These are phyloP conservation scores for Diaporthe ampelina DNA, from an alignment of 2,329 filamentous ascomycete genomes.

Conservation along the genomic window DNA sequence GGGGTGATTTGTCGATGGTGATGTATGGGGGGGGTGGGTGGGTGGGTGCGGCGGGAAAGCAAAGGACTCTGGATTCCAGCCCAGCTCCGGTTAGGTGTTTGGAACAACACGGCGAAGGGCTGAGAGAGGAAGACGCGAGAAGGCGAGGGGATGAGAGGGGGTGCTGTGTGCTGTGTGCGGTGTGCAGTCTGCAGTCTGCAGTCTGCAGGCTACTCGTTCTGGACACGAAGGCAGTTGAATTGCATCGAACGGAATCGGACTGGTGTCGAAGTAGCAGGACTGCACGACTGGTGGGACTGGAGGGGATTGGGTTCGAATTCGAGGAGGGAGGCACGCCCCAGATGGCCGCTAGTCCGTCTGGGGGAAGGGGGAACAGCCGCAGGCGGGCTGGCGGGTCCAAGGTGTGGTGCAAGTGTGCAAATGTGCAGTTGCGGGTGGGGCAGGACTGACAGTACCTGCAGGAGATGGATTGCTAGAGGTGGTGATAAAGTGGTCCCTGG, in stretches of 20 bases:
- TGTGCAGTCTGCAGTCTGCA: neutral
- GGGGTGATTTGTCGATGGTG: too few species aligned
- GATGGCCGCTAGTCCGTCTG: conserved; percentile 17
- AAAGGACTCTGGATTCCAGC: neutral
- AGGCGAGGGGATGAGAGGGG: neutral
- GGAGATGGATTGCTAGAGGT: neutral
- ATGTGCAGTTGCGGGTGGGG: neutral
- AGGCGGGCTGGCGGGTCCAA: conserved; percentile 25
- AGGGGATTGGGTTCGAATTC: conserved; percentile 21
- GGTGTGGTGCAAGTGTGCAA: conserved; percentile 4
- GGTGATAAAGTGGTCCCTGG: conserved; percentile 19
- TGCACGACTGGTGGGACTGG: neutral
- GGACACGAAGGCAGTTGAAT: conserved; percentile 32
- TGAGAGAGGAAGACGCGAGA: conserved; percentile 9
- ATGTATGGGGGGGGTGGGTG: too few species aligned
- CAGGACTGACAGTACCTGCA: conserved; percentile 17
- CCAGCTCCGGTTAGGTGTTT: neutral
- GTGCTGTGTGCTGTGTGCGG: too few species aligned
- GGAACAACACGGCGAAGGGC: neutral
- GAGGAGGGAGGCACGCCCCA: conserved; percentile 22
- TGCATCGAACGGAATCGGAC: conserved; percentile 28
- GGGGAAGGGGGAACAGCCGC: conserved; percentile 11
- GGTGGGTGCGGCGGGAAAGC: too few species aligned
- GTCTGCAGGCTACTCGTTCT: conserved; percentile 8
- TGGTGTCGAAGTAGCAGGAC: conserved; percentile 10